Evolutionary conservation across 78 protist species (phyloP), one percentile per base, ranked within the genome.

Genomic region (Monocercomonoides exilis): DNA sequence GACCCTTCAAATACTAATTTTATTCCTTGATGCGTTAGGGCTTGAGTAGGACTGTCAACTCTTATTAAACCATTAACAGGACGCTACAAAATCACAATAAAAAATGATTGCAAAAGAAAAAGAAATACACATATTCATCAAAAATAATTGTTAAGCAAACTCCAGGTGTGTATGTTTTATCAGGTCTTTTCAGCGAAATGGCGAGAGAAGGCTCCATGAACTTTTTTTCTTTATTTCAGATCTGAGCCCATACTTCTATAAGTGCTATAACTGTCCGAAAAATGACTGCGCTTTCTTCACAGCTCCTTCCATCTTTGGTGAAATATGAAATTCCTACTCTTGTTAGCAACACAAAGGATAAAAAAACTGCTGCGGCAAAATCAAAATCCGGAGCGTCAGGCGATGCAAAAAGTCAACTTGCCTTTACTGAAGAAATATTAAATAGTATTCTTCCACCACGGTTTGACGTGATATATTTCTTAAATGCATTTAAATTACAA

Each of bases 361-460:
- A 54, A 54, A 54, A 54, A 54, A 21, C 70, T 29, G 70, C 70
- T 21, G 21, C 70, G 21, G 21, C 70, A 29, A 11, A 81, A 1
- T 29, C 35, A 21, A 81, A 1, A 11, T 29, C 70, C 21, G 70
- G 70, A 54, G 80, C 21, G 2, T 45, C 80, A 43, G 1, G 45
- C 21, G 88, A 34, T 0, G 81, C 34, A 6, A 43, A 36, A n/a
- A 2, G 33, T 45, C 64, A 36, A 35, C n/a, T n/a, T n/a, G 80
- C 46, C 0, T 90, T 84, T 21, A 90, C 92, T 0, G 87, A 90
- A 29, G 92, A 90, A 79, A 86, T 90, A 33, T 54, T 90, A 45
- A 11, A 86, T 45, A 41, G 85, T 43, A 90, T 90, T 64, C 84
- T 90, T 0, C 92, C 92, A 35, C 92, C 92, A 2, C 64, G 89